Base-by-base conservation (phyloP, 176 grass and related monocot genomes). In the Elaeis guineensis region DNA sequence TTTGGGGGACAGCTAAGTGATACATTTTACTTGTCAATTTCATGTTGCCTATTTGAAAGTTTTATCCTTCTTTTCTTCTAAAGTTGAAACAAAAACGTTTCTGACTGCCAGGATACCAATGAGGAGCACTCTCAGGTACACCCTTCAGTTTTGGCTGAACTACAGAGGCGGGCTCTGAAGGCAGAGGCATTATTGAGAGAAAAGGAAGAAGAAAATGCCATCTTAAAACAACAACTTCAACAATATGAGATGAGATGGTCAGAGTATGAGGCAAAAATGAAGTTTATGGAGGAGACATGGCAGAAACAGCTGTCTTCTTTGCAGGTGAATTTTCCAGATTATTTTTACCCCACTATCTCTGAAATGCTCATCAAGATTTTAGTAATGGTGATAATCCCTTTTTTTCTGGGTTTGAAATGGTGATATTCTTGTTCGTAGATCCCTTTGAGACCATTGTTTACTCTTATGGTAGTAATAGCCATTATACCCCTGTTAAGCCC, bases 201-300 rank as follows among this genome's bases (percentile, higher is more conserved):
- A 53, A 98, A 89, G 67, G 87, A 98, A 51, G 93, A 98, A 69
- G 87, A 98, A 69, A 98, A 92, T 80, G 63, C 66, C 63, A 62
- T 76, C 35, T 71, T 98, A 26, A 92, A 80, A 76, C 78, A 76
- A 44, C 87, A 82, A 44, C 67, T 98, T 62, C 82, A 91, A 76
- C 87, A 86, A 5, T 92, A 92, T 48, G 88, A 98, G 76, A 84
- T 72, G 54, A 86, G 86, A 52, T 98, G 93, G 87, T 77, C 69
- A 9, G 84, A 89, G 15, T 98, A 98, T 65, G 93, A 92, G 62
- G 74, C 57, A 24, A 92, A 83, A 85, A 98, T 98, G 93, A 92
- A 98, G 74, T 72, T 59, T 21, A 89, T 98, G 88, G 88, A 92
- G 71, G 78, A 86, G 16, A 69, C 79, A 29, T 92, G 88, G 87